phyloP scores from a whole-genome alignment of 179 eudicot genomes.

The Nepenthes alata region DNA sequence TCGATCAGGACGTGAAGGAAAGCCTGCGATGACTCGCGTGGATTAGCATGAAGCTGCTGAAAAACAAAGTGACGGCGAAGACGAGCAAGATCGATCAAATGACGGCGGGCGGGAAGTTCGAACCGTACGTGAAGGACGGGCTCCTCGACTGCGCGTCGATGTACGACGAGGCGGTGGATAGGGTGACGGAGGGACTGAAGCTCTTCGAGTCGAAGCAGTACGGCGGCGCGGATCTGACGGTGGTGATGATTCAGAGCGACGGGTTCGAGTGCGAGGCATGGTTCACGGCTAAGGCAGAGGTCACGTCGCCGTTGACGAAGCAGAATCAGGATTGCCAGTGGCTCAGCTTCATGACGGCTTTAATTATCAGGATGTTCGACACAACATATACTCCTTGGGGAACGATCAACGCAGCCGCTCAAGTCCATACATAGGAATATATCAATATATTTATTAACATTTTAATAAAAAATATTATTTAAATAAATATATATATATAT shows the following conservation, averaged over 20 bases:
- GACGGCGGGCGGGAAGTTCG: not conserved
- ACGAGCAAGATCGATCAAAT: no score
- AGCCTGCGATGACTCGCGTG: not conserved
- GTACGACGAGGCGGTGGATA: constrained; percentile 5
- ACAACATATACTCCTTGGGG: constrained; percentile 8
- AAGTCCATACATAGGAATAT: no score
- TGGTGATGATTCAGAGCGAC: constrained; percentile 5
- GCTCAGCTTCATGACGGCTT: not conserved
- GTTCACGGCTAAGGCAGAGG: not conserved
- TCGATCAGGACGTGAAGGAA: not conserved
- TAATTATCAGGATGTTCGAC: constrained; percentile 10
- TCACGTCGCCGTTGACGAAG: not conserved
- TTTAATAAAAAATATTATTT: no score
- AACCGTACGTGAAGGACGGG: not conserved
- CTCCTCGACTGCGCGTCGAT: not conserved
- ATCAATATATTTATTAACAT: no score
- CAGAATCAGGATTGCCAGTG: not conserved
- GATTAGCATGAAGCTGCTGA: not conserved
- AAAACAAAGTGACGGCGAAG: not conserved
- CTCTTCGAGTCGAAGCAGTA: constrained; percentile 4
- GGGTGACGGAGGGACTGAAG: not conserved
- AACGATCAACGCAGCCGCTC: no score
- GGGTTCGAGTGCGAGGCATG: constrained; percentile 1
- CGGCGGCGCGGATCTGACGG: not conserved
- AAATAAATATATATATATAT: no score